Evolutionary conservation across 805 yeast genomes (phyloP), one percentile per base, ranked within the genome.

Genomic region (Saturnispora sekii): DNA sequence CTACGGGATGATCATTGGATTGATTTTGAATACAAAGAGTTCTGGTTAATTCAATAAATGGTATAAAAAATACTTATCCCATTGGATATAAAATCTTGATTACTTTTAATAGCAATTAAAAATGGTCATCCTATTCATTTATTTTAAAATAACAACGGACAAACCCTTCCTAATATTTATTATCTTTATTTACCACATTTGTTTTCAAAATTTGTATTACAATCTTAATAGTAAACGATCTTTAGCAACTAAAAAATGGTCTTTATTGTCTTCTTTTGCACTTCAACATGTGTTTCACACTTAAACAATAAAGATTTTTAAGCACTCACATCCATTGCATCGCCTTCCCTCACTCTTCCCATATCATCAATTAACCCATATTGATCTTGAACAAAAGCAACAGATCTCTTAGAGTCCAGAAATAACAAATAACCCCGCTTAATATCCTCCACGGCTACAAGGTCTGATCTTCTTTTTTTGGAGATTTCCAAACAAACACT

Each of bases 1-100:
- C 57, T 63, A 89, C 62, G 97, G 97, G 44, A 86, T 89, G 93
- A 89, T 89, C 63, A 83, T 89, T 54, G 96, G 96, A 28, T 77
- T 89, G 65, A 86, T 89, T 49, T 75, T 89, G 62, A 89, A 89
- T 66, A 88, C 97, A 38, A 84, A 84, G 68, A 93, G 93, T 54
- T 76, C 84, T 51, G 81, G 80, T 60, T 73, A 58, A 40, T 14
- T 15, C 18, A 16, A 7, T 32, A 26, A 16, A 35, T 5, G 31
- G 10, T 17, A 18, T 29, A 16, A 16, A 14, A 15, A 5, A 5
- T 21, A 21, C 26, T 6, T 21, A 21, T 21, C 26, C 26, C 26
- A 21, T 5, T 21, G 26, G 7, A 21, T 21, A 21, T 21, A 21
- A 32, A 5, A 32, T n/a, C 6, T 32, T 32, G 34, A 21, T 21